Evolutionary conservation across 2,329 filamentous ascomycete genomes (phyloP), one percentile per base, ranked within the genome.

Genomic region (Exophiala viscosa): DNA sequence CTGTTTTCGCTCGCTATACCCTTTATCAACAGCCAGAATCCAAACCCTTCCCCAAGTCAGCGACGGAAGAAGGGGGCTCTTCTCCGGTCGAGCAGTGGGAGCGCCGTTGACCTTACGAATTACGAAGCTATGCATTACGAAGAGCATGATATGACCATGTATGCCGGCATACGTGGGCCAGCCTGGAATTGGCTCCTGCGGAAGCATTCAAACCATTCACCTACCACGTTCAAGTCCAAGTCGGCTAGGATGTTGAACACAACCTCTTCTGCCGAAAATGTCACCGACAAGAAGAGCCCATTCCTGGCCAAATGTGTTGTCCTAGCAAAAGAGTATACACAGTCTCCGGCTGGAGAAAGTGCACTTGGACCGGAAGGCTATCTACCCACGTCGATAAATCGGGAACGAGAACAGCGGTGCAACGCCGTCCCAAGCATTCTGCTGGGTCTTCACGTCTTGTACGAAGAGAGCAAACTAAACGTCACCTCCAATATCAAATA

Each of bases 401-500:
- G 76, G 49, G 73, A 79, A 34, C 71, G 73, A 46, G 80, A 82
- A 51, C 76, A 77, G 45, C 79, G 83, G 39, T 76, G 80, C 50
- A 84, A 83, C 49, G 77, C 87, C 32, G 73, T 86, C 66, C 81
- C 88, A 64, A 77, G 87, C 46, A 79, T 92, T 34, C 75, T 95
- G 59, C 74, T 85, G 35, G 86, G 82, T 1, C 75, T 99, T 10
- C 93, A 99, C 70, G 76, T 97, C 2, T 74, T 95, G n/a, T 79
- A 87, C 0, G 92, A 99, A 67, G 93, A 99, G 67, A 79, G 87
- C 57, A 97, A 95, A 66, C 79, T 99, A 1, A 83, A 88, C 55
- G 80, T 85, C 3, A 74, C 76, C 40, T 70, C 72, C n/a, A 76
- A 80, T 57, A 67, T 70, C n/a, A 50, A 42, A 43, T 70, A 75